These are phyloP conservation scores for Psilocybe cyanescens DNA, from an alignment of 768 basidiomycete species.

Conservation along the genomic window DNA sequence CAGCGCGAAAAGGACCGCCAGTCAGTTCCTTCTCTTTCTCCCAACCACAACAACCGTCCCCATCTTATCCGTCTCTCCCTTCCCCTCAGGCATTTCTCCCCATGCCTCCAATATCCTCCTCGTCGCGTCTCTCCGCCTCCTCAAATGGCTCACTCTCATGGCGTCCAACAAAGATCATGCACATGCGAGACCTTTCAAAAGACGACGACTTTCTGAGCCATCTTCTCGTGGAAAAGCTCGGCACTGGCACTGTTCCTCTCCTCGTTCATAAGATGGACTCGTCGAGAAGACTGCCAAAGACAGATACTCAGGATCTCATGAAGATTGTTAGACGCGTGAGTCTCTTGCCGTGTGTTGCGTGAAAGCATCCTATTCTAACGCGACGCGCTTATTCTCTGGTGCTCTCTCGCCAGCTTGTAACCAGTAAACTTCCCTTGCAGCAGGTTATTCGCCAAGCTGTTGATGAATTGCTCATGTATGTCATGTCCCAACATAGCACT, in stretches of 20 bases:
- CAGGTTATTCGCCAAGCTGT: constrained; percentile 72
- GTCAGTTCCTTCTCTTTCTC: constrained; percentile 17
- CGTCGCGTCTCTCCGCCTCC: constrained; percentile 26
- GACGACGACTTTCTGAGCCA: constrained; percentile 93
- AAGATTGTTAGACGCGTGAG: constrained; percentile 77
- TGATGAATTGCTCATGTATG: constrained; percentile 77
- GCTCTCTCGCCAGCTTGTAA: constrained; percentile 47
- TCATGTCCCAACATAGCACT: constrained; percentile 41
- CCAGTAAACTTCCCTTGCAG: constrained; percentile 55
- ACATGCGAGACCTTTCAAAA: constrained; percentile 86
- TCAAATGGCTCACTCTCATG: constrained; percentile 48
- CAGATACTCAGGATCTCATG: constrained; percentile 69
- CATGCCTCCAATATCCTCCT: constrained; percentile 34
- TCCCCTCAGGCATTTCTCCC: constrained; percentile 20
- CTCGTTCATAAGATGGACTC: constrained; percentile 92
- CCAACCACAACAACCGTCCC: constrained; percentile 23
- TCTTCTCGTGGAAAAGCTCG: constrained; percentile 87
- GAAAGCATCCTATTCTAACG: constrained; percentile 16
- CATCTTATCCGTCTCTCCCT: constrained; percentile 19
- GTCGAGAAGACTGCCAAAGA: constrained; percentile 75
- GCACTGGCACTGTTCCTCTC: constrained; percentile 78
- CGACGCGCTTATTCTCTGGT: constrained; percentile 7
- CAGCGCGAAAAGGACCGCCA: constrained; percentile 18
- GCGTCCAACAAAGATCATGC: constrained; percentile 89
- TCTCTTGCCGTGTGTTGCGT: constrained; percentile 23